phyloP scores from a whole-genome alignment of 2,329 filamentous ascomycete genomes.

The Periconia sp. region DNA sequence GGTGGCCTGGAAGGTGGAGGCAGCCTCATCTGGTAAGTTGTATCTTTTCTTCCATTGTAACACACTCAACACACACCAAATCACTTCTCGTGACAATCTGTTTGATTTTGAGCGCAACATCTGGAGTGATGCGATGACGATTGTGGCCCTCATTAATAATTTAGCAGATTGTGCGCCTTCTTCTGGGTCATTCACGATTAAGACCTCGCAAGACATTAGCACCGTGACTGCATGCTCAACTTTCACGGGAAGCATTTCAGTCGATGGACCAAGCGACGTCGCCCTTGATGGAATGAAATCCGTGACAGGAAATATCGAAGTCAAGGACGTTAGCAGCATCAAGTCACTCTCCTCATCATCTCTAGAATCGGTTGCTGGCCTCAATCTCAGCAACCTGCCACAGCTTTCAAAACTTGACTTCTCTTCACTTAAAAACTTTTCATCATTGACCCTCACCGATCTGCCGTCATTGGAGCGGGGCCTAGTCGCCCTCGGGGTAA shows the following conservation, averaged over 20 bases:
- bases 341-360: conserved; percentile 22
- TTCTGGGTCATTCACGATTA: conserved; percentile 18
- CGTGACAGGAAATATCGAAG: conserved; percentile 19
- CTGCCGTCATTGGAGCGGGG: conserved; percentile 15
- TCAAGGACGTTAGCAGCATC: conserved; percentile 16
- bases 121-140: not conserved
- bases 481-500: conserved; percentile 13
- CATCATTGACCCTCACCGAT: conserved; percentile 15
- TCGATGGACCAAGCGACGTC: conserved; percentile 22
- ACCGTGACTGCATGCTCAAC: conserved; percentile 18
- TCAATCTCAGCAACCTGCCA: conserved; percentile 25
- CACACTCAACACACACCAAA: too few relatives aligned
- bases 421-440: conserved; percentile 21
- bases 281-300: conserved; percentile 19
- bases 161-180: conserved; percentile 21
- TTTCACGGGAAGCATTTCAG: conserved; percentile 23
- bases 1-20: too few relatives aligned
- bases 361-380: conserved; percentile 13
- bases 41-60: too few relatives aligned
- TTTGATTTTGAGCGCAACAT: not conserved
- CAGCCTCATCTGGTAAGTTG: too few relatives aligned
- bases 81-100: too few relatives aligned
- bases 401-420: conserved; percentile 22
- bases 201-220: conserved; percentile 20
- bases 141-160: conserved; percentile 1